Percentiles rank a stretch among this genome's conserved stretches.
Evolutionary conservation across 2,329 filamentous ascomycete species (phyloP).

Genomic region (Penicillium corylophilum): DNA sequence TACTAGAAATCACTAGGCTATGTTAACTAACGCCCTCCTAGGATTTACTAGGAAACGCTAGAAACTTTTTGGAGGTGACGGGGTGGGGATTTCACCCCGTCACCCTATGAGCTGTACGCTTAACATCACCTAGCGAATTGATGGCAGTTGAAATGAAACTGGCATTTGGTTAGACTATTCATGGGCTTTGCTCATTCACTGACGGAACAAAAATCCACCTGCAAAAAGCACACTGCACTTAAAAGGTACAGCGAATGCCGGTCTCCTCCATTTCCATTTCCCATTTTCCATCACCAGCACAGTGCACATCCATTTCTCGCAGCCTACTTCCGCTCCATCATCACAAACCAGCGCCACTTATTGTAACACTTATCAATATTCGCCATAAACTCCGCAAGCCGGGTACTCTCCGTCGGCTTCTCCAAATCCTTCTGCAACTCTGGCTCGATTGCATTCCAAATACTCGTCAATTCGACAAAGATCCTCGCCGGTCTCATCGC

Average conservation of each 20-base stretch:
- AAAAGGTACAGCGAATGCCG: background rate
- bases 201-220: background rate
- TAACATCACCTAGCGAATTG: too few species aligned
- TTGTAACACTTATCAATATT: background rate
- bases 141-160: too few species aligned
- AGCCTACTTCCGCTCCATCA: background rate
- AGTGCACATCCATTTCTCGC: background rate
- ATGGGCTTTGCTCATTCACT: too few species aligned
- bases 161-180: too few species aligned
- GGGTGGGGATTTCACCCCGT: too few species aligned
- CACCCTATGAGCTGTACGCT: too few species aligned
- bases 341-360: background rate
- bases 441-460: background rate
- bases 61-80: too few species aligned
- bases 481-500: background rate
- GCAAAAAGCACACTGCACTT: background rate
- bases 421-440: background rate
- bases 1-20: too few species aligned
- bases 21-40: too few species aligned
- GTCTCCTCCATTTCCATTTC: background rate
- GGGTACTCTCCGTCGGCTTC: background rate
- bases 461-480: background rate
- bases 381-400: background rate
- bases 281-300: background rate
- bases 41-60: too few species aligned